phyloP scores from a whole-genome alignment of 371 early-diverging fungal genomes.

The Saksenaea vasiformis region DNA sequence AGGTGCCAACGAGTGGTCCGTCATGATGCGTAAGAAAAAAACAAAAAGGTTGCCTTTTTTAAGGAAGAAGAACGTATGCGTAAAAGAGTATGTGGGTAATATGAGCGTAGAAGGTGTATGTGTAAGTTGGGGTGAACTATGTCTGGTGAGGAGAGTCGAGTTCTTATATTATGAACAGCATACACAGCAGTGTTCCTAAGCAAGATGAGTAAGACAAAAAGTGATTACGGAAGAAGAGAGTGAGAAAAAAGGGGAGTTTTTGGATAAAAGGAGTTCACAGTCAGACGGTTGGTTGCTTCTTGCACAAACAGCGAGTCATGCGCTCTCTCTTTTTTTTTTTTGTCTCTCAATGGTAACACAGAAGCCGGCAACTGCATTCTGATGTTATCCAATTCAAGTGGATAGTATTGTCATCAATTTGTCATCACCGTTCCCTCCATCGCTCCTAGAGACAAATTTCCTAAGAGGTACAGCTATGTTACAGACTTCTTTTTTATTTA shows the following conservation, averaged over 20 bases:
- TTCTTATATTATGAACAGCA: conserved; percentile 1
- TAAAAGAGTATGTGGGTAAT: background rate
- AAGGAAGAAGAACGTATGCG: too few species aligned
- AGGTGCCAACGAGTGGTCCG: conserved; percentile 19
- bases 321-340: conserved; percentile 1
- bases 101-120: background rate
- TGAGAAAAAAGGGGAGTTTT: conserved; percentile 5
- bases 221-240: background rate
- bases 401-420: background rate
- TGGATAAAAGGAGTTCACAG: conserved; percentile 7
- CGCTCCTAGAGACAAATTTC: background rate
- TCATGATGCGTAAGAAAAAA: conserved; percentile 8
- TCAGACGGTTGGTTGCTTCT: conserved; percentile 6
- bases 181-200: background rate
- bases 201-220: background rate
- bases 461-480: too few species aligned
- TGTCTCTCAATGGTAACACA: conserved; percentile 1
- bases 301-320: conserved; percentile 6
- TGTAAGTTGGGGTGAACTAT: background rate
- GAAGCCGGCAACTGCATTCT: background rate
- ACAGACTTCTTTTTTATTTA: too few species aligned
- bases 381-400: background rate
- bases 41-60: too few species aligned
- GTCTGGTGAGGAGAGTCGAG: background rate
- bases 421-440: background rate